Conservation (phyloP, 441 rosid species). For the Daphne laureola region DNA sequence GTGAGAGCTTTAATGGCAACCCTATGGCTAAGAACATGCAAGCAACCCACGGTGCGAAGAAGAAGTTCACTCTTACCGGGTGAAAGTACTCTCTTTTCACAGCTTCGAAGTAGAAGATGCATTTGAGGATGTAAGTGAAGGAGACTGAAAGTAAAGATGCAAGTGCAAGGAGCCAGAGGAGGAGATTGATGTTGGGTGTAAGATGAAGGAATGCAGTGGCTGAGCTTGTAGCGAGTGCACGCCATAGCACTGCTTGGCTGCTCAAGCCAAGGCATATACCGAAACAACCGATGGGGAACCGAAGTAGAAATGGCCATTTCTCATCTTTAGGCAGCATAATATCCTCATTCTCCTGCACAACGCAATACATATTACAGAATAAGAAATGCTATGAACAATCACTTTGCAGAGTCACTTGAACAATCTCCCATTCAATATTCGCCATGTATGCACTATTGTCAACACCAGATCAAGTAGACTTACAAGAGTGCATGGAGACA, state of each 20-base stretch:
- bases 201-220: slow-evolving; percentile 62
- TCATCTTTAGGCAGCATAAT: slow-evolving; percentile 86
- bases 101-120: slow-evolving; percentile 84
- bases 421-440: too few relatives aligned
- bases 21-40: slow-evolving; percentile 83
- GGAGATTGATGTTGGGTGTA: slow-evolving; percentile 53
- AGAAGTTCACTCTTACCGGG: slow-evolving; percentile 79
- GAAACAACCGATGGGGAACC: slow-evolving; percentile 78
- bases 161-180: slow-evolving; percentile 57
- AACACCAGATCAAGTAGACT: too few relatives aligned
- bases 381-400: too few relatives aligned
- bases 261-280: slow-evolving; percentile 88
- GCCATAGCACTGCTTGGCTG: slow-evolving; percentile 91
- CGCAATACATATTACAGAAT: too few relatives aligned
- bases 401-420: too few relatives aligned
- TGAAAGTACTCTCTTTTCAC: slow-evolving; percentile 82
- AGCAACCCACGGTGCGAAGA: slow-evolving; percentile 94
- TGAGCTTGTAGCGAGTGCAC: slow-evolving; percentile 60
- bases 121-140: slow-evolving; percentile 65
- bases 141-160: slow-evolving; percentile 47
- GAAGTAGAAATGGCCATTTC: slow-evolving; percentile 84
- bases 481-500: too few relatives aligned
- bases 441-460: too few relatives aligned
- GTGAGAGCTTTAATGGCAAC: slow-evolving; percentile 40
- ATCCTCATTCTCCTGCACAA: slow-evolving; percentile 67